Conservation (phyloP, 2,329 filamentous ascomycete species). For the Drechslera avenae region DNA sequence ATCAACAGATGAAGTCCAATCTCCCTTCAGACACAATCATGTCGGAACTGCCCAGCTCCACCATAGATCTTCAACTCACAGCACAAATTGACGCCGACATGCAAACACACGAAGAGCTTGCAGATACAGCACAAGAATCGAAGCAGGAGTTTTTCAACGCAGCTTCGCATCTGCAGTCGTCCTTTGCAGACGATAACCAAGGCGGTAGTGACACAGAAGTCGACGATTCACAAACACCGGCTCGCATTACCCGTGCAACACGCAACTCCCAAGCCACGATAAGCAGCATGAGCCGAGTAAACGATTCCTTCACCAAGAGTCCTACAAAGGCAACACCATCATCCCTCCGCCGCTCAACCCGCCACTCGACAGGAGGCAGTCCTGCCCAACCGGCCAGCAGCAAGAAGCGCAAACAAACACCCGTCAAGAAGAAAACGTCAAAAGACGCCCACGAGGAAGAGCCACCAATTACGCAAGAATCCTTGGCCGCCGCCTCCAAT, state of each 20-base stretch:
- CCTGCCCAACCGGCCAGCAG: conserved; percentile 20
- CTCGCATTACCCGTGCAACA: neutral
- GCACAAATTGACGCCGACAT: conserved; percentile 46
- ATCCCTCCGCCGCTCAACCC: conserved; percentile 35
- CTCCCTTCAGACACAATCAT: conserved; percentile 17
- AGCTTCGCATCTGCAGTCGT: conserved; percentile 20
- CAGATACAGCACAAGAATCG: conserved; percentile 17
- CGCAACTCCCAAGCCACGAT: conserved; percentile 14
- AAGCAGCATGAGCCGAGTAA: conserved; percentile 41
- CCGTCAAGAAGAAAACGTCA: conserved; percentile 24
- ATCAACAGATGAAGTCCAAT: conserved; percentile 7
- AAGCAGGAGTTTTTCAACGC: conserved; percentile 34
- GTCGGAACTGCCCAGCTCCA: conserved; percentile 38
- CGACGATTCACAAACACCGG: conserved; percentile 24
- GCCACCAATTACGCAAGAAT: neutral
- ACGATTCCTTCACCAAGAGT: conserved; percentile 44
- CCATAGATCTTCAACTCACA: conserved; percentile 40
- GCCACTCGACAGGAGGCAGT: conserved; percentile 28
- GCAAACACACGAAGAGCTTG: conserved; percentile 22
- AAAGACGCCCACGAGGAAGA: conserved; percentile 6
- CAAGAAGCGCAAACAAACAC: conserved; percentile 34
- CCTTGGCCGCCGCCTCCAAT: neutral
- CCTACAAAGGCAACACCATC: conserved; percentile 26
- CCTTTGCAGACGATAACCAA: conserved; percentile 4
- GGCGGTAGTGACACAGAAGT: conserved; percentile 28